Evolutionary conservation across 2,329 filamentous ascomycete genomes (phyloP), one percentile per base, ranked within the genome.

Genomic region (Fusarium scirpi): DNA sequence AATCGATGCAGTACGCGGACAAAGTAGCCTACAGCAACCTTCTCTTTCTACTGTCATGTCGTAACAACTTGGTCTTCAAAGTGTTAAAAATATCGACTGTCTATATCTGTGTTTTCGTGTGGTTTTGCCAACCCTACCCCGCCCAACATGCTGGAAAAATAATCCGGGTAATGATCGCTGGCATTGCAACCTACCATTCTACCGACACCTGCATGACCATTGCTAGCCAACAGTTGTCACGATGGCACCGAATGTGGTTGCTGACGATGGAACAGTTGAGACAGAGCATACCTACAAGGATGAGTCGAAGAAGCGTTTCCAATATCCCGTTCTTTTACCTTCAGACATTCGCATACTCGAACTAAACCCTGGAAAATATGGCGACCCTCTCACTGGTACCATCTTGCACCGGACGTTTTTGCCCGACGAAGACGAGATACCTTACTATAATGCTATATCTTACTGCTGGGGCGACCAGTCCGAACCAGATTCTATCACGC

Each of bases 391-490:
- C 4, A n/a, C 12, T 6, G 57, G 57, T 5, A 24, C n/a, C 2
- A 18, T 59, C 7, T 8, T 55, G 2, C 9, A 55, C 3, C n/a
- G 40, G 8, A n/a, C 6, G 1, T 22, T 59, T 3, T 45, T 22
- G 5, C 40, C 48, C 4, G 27, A 32, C 5, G 30, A 30, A 3
- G 1, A 12, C 6, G n/a, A 30, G 7, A 45, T 46, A 2, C 57
- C 41, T 2, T 16, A 24, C 0, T 59, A 24, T 5, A 29, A 45
- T 18, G 57, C 57, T 22, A 22, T 59, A 20, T 59, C 57, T 2
- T 59, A 59, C 25, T 54, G 40, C 22, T 59, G 57, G 57, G 57
- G 48, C 5, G 49, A 55, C 3, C 57, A 55, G 30, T 55, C 57
- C 6, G n/a, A 11, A 1, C 57, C 40, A 22, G n/a, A 46, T 1